Conservation (phyloP, 2,329 filamentous ascomycete species). For the Diaporthe citriasiana region DNA sequence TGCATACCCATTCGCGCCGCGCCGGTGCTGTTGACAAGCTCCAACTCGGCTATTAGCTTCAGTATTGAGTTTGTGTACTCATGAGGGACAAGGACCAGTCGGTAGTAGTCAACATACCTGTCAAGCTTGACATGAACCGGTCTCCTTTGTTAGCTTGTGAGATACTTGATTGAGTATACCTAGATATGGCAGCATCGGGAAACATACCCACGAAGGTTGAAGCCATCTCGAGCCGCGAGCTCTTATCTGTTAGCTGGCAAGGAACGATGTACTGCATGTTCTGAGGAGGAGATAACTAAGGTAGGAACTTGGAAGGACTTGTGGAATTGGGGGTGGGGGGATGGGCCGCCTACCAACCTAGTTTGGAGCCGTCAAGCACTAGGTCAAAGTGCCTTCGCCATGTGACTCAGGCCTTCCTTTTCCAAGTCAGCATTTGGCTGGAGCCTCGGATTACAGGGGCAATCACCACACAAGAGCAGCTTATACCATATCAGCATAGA, state of each 20-base stretch:
- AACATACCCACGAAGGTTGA: background rate
- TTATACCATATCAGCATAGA: background rate
- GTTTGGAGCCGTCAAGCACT: too few relatives aligned
- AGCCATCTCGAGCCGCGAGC: background rate
- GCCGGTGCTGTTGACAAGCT: background rate
- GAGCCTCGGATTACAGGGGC: background rate
- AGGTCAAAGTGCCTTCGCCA: background rate
- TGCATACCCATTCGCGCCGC: background rate
- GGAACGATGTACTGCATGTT: background rate
- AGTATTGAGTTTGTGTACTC: too few relatives aligned
- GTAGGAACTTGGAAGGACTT: background rate
- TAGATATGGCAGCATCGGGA: background rate
- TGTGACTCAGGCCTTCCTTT: conserved; percentile 22
- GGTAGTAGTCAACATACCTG: background rate
- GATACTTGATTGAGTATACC: too few relatives aligned
- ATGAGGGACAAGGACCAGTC: background rate
- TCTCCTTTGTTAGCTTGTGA: background rate
- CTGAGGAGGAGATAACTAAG: background rate
- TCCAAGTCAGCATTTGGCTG: background rate
- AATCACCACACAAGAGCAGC: background rate
- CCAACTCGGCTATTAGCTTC: background rate
- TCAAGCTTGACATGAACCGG: background rate
- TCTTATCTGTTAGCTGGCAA: background rate
- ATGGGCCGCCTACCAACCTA: too few relatives aligned
- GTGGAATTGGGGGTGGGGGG: background rate